Evolutionary conservation across 345 rosid genomes (phyloP).

Genomic region (Viola odorata): DNA sequence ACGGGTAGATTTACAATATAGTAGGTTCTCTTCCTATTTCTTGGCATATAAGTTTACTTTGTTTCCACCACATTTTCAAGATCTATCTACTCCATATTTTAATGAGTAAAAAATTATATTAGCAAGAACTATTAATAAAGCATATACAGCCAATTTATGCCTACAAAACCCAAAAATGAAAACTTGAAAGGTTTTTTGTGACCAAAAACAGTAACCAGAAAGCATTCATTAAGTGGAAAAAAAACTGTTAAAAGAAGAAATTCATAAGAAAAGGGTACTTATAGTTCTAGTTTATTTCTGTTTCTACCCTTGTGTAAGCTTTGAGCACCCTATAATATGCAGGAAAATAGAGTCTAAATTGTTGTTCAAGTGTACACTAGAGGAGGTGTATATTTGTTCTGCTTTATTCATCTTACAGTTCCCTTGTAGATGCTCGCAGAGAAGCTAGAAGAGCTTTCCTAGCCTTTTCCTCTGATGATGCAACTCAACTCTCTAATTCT

Average conservation of each 20-base stretch:
- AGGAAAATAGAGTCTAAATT: not conserved
- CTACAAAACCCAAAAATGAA: not conserved
- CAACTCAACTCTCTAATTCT: conserved; percentile 27
- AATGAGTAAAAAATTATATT: not conserved
- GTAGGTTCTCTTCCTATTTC: conserved; percentile 17
- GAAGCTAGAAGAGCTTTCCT: conserved; percentile 95
- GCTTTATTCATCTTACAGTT: not conserved
- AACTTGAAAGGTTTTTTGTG: not conserved
- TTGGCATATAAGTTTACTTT: too few species aligned
- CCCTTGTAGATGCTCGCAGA: conserved; percentile 69
- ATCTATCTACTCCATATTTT: too few species aligned
- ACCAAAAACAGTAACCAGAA: not conserved
- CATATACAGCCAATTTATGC: not conserved
- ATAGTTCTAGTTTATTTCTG: too few species aligned
- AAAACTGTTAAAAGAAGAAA: not conserved
- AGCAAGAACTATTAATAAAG: not conserved
- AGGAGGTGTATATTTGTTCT: too few species aligned
- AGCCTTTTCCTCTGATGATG: conserved; percentile 73
- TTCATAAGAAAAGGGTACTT: too few species aligned
- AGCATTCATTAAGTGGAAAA: not conserved
- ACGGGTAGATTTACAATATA: conserved; percentile 45
- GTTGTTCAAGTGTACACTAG: not conserved
- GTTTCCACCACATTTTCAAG: too few species aligned
- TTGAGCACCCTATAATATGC: not conserved
- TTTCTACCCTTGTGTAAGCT: too few species aligned